These are phyloP conservation scores for Leishmania turanica DNA, from an alignment of 208 protist species.

Conservation along the genomic window DNA sequence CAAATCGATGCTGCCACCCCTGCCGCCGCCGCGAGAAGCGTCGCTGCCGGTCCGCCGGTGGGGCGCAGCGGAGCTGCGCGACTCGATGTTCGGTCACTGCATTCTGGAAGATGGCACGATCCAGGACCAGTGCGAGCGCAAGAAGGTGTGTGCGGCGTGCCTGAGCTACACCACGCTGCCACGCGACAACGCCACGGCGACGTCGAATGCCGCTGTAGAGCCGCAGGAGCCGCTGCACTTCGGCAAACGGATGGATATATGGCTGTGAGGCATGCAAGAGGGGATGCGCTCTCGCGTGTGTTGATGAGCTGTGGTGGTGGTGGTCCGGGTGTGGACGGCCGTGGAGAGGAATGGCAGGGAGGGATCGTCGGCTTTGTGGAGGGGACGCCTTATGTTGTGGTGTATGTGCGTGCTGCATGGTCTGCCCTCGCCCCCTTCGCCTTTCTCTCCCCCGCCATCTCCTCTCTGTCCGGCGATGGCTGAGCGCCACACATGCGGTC, in stretches of 20 bases:
- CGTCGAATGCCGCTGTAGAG: constrained; percentile 10
- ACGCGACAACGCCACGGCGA: constrained; percentile 29
- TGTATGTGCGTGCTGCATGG: neutral
- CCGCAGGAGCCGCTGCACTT: constrained; percentile 5
- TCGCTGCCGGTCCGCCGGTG: constrained; percentile 22
- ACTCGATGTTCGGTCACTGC: constrained; percentile 19
- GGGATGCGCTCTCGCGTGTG: neutral
- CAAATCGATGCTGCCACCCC: neutral
- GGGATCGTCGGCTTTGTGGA: neutral
- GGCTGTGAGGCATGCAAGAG: constrained; percentile 6
- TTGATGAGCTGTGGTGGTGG: neutral
- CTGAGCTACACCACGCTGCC: constrained; percentile 19
- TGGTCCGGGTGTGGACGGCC: neutral
- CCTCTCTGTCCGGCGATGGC: neutral
- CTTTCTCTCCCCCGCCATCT: neutral
- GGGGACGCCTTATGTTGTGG: neutral
- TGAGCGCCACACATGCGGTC: neutral
- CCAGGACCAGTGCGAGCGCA: constrained; percentile 22
- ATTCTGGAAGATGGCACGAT: constrained; percentile 19
- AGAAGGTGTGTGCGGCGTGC: constrained; percentile 3
- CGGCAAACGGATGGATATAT: constrained; percentile 28
- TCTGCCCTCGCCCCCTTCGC: constrained; percentile 1
- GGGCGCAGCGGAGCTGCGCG: constrained; percentile 11
- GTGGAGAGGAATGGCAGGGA: neutral
- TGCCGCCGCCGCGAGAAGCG: constrained; percentile 7